A percentile compares a stretch with the other conserved stretches of the same genome.
Conservation (phyloP, 2,329 filamentous ascomycete species). For the Cladosporium sp. region DNA sequence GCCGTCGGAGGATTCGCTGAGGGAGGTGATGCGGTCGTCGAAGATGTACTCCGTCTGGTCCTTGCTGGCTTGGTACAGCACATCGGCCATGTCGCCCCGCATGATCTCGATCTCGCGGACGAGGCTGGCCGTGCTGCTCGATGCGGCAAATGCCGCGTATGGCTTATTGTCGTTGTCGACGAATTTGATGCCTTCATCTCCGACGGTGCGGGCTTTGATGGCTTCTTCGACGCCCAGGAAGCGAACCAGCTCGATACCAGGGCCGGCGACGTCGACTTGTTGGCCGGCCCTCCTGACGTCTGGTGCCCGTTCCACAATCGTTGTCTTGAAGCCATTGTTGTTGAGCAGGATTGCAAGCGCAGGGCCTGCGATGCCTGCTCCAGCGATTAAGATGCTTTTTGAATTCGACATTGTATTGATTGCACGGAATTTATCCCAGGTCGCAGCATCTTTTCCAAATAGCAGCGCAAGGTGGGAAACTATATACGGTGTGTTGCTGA, state of each 20-base stretch:
- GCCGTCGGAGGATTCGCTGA: constrained; percentile 21
- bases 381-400: constrained; percentile 24
- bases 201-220: constrained; percentile 21
- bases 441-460: no score
- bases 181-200: constrained; percentile 26
- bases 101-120: constrained; percentile 31
- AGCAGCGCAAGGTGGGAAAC: no score
- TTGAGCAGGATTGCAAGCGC: constrained; percentile 23
- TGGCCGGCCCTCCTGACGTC: constrained; percentile 21
- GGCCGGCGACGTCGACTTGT: constrained; percentile 29
- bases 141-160: constrained; percentile 19
- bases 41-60: constrained; percentile 26
- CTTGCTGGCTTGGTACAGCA: constrained; percentile 19
- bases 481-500: no score
- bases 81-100: constrained; percentile 22
- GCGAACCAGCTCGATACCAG: constrained; percentile 23
- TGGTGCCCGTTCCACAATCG: constrained; percentile 25
- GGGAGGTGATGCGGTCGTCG: constrained; percentile 20
- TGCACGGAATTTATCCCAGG: no score
- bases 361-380: constrained; percentile 26
- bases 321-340: constrained; percentile 18
- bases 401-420: constrained; percentile 10
- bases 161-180: constrained; percentile 21
- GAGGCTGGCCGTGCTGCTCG: constrained; percentile 21
- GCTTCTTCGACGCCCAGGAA: constrained; percentile 26